Percentiles rank a stretch among this genome's conserved stretches.
Evolutionary conservation across 2,329 filamentous ascomycete species (phyloP).

Genomic region (Elsinoe ampelina): DNA sequence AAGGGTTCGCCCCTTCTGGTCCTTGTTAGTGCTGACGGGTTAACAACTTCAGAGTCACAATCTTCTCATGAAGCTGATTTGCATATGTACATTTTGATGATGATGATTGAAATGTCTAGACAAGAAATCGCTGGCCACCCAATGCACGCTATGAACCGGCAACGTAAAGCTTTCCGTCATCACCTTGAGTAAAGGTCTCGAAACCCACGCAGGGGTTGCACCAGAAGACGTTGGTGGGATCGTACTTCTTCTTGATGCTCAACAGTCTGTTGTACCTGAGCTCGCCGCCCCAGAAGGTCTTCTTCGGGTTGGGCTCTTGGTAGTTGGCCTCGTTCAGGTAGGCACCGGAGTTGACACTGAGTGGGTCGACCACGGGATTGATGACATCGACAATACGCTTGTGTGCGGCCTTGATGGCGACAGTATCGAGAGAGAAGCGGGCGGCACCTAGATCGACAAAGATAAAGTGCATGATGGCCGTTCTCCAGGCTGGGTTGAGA

Average conservation of each 20-base stretch:
- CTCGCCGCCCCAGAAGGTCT: constrained; percentile 35
- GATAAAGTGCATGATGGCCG: constrained; percentile 12
- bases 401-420: constrained; percentile 8
- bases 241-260: constrained; percentile 34
- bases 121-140: not conserved
- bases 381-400: constrained; percentile 19
- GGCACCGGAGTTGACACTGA: constrained; percentile 30
- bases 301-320: constrained; percentile 33
- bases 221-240: constrained; percentile 33
- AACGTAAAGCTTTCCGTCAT: constrained; percentile 10
- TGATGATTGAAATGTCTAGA: not conserved
- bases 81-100: not conserved
- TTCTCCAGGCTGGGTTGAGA: constrained; percentile 11
- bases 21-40: too few relatives aligned
- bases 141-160: not conserved
- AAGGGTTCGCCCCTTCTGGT: not conserved
- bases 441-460: not conserved
- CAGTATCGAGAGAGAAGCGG: not conserved
- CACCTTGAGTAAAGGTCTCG: not conserved
- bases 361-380: constrained; percentile 30
- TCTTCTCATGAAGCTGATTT: not conserved
- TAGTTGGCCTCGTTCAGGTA: constrained; percentile 26
- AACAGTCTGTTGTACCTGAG: constrained; percentile 26
- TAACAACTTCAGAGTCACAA: not conserved
- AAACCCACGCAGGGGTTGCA: constrained; percentile 8